Evolutionary conservation across 1,284 basidiomycete species (phyloP), one percentile per base, ranked within the genome.

Genomic region (Heterobasidion occidentale): DNA sequence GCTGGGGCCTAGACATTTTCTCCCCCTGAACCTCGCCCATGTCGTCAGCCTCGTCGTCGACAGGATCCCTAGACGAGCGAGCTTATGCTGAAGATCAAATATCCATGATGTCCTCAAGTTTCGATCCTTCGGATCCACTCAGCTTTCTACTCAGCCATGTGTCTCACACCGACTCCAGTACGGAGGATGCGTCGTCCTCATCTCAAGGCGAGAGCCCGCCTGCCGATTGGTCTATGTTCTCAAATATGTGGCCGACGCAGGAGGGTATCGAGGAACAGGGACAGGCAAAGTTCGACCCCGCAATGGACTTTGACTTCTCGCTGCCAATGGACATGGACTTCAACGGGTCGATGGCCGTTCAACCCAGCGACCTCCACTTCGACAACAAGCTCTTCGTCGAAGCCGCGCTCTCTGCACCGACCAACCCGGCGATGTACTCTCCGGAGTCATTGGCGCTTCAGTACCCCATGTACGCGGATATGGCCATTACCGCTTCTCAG

Each of bases 331-430:
- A 86, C 62, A 79, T 84, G 56, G 69, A 74, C 61, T 65, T 59
- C 4, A 67, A 67, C 55, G 70, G 77, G 27, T 67, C 74, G 6
- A 76, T 81, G 62, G 75, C 78, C 2, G 76, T 88, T 57, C 83
- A 89, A 59, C 85, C 87, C 12, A 81, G 72, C 61, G 71, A 78
- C 8, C 69, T 87, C 11, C 83, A 86, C 62, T 81, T 83, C 63
- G 73, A 80, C 49, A 63, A 68, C 27, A 67, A 33, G 19, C 14
- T 47, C 46, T 47, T 47, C 19, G 19, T 19, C 49, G 38, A 42
- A 4, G 38, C 38, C 38, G 38, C 38, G 12, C 38, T 42, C 7
- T 3, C 59, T 47, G 14, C 46, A 53, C 52, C 57, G 55, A 15
- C 46, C 53, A 12, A 45, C 51, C 36, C 47, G 52, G 50, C 51